Evolutionary conservation across 1,139 yeast species (phyloP), one percentile per base, ranked within the genome.

Genomic region (Candida sp.): DNA sequence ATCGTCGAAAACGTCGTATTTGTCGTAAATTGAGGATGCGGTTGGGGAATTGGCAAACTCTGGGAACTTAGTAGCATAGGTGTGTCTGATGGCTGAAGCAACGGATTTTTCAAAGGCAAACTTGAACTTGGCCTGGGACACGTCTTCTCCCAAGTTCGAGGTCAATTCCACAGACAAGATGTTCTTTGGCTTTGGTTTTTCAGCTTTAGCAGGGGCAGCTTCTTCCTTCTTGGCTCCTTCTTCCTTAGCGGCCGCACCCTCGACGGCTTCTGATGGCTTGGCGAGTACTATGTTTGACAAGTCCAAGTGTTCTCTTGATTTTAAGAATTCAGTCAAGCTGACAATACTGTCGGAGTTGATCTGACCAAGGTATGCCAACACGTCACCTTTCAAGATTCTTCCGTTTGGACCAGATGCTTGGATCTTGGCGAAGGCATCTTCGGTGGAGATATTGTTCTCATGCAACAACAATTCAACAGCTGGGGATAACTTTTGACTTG

Each of bases 391-490:
- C 58, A 92, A 77, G 47, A 94, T 68, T 63, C 97, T 82, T 22
- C 98, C 98, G 53, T 85, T 80, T 35, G 96, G 96, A 11, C 98
- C 99, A 1, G 97, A 80, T 6, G 98, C 96, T 33, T 82, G 77
- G 59, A 94, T 90, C 58, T 86, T 83, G 22, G 72, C 66, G 32
- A 89, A 58, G 0, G 97, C 97, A 17, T 88, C 92, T 44, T 82
- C 86, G 51, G 70, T 69, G 2, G 93, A 78, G 54, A 94, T 84
- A 49, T 79, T 69, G 63, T 90, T 79, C 52, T 78, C 76, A 45
- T 80, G 82, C 47, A 94, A 75, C 35, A 93, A 75, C 5, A 85
- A 63, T 52, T 81, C 83, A 8, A 94, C 99, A 0, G 98, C 86
- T 25, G 99, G 99, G 54, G 88, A 80, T 44, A 93, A 75, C 11